These are phyloP conservation scores for Ogataea paraovalis DNA, from an alignment of 805 yeast species.

Conservation along the genomic window DNA sequence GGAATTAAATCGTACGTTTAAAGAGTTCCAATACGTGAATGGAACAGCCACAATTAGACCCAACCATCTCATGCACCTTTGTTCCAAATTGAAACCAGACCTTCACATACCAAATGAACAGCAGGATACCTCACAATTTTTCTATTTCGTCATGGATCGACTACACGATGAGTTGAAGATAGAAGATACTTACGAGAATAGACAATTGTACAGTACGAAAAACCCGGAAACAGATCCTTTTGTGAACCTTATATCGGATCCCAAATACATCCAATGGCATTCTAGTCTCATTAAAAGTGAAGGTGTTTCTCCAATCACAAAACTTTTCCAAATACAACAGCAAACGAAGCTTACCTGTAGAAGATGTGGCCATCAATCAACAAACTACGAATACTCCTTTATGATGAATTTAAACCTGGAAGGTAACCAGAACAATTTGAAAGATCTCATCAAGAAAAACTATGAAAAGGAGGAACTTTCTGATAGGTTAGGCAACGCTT, in stretches of 20 bases:
- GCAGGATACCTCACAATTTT: slow-evolving; percentile 78
- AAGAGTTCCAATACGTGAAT: slow-evolving; percentile 47
- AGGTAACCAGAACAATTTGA: slow-evolving; percentile 32
- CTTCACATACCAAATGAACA: slow-evolving; percentile 69
- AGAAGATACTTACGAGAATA: slow-evolving; percentile 21
- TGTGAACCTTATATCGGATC: slow-evolving; percentile 22
- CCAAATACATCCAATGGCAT: slow-evolving; percentile 63
- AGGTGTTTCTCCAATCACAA: slow-evolving; percentile 65
- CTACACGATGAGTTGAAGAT: slow-evolving; percentile 59
- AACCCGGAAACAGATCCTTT: slow-evolving; percentile 25
- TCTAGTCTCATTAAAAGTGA: slow-evolving; percentile 45
- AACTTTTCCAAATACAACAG: slow-evolving; percentile 68
- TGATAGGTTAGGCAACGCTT: slow-evolving; percentile 66
- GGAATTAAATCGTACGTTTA: slow-evolving; percentile 51
- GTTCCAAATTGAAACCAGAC: slow-evolving; percentile 60
- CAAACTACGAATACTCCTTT: slow-evolving; percentile 41
- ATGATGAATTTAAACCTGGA: slow-evolving; percentile 29
- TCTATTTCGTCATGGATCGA: slow-evolving; percentile 61
- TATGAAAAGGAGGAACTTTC: slow-evolving; percentile 59
- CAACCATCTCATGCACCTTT: slow-evolving; percentile 42
- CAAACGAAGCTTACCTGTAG: slow-evolving; percentile 62
- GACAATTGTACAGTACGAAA: slow-evolving; percentile 20
- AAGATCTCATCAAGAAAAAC: slow-evolving; percentile 61
- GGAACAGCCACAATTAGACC: slow-evolving; percentile 66
- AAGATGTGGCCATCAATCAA: slow-evolving; percentile 58